Evolutionary conservation across 1,284 basidiomycete species (phyloP).

Genomic region (Ustilago xerochloae): DNA sequence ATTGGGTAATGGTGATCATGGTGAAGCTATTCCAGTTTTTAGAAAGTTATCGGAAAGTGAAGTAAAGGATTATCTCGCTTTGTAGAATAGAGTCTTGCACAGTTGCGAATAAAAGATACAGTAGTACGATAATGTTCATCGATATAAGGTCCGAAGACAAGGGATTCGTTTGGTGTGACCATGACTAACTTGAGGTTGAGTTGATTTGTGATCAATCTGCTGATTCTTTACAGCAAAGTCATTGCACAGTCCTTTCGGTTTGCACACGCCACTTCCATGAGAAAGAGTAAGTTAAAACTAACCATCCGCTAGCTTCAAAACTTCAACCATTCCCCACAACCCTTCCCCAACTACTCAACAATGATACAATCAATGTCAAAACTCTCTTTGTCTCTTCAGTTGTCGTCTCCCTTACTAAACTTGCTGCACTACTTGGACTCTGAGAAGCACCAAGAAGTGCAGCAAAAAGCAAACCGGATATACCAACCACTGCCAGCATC

Average conservation of each 20-base stretch:
- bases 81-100: slow-evolving; percentile 11
- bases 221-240: too few relatives aligned
- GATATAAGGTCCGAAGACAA: background rate
- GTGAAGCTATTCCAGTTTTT: slow-evolving; percentile 55
- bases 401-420: background rate
- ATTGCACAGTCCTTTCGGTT: too few relatives aligned
- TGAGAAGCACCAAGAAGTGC: slow-evolving; percentile 25
- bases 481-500: slow-evolving; percentile 40
- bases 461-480: slow-evolving; percentile 35
- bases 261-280: too few relatives aligned
- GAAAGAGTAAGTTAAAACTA: too few relatives aligned
- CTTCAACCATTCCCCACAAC: slow-evolving; percentile 12
- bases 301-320: too few relatives aligned
- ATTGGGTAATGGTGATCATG: slow-evolving; percentile 43
- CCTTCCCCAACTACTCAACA: slow-evolving; percentile 30
- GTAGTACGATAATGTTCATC: background rate
- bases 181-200: too few relatives aligned
- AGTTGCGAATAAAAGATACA: background rate
- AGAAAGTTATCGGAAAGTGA: slow-evolving; percentile 60
- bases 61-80: slow-evolving; percentile 59
- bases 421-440: background rate
- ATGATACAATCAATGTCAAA: slow-evolving; percentile 27
- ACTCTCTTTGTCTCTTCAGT: slow-evolving; percentile 25
- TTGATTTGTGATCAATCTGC: too few relatives aligned
- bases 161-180: too few relatives aligned